Evolutionary conservation across 2,329 filamentous ascomycete species (phyloP).

Genomic region (Monilinia vaccinii-corymbosi): DNA sequence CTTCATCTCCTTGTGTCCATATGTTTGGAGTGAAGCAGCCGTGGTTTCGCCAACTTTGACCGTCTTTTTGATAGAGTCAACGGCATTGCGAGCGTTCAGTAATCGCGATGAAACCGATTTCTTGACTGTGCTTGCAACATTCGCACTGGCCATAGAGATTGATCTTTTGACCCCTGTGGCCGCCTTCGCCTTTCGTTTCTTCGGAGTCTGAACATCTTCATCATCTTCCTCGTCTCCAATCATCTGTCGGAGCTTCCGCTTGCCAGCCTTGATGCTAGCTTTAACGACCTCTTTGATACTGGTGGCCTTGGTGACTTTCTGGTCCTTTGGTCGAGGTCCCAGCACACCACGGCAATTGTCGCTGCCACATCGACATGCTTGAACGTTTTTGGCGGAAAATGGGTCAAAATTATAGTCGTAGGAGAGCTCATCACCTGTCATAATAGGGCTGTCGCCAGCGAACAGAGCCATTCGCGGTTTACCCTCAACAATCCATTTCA

Average conservation of each 20-base stretch:
- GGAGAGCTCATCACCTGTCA: slow-evolving; percentile 90
- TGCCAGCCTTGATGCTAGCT: slow-evolving; percentile 38
- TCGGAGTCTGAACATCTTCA: slow-evolving; percentile 24
- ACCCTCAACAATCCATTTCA: slow-evolving; percentile 91
- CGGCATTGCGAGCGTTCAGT: slow-evolving; percentile 17
- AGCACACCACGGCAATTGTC: slow-evolving; percentile 55
- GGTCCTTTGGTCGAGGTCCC: slow-evolving; percentile 50
- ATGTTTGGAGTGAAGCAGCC: slow-evolving; percentile 21
- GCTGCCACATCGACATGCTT: slow-evolving; percentile 55
- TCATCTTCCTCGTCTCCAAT: slow-evolving; percentile 31
- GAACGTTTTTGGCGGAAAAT: slow-evolving; percentile 59
- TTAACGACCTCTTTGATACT: slow-evolving; percentile 30
- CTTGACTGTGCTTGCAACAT: slow-evolving; percentile 33
- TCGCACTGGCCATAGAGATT: slow-evolving; percentile 28
- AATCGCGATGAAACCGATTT: slow-evolving; percentile 29
- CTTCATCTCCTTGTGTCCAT: slow-evolving; percentile 20
- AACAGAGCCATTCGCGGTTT: slow-evolving; percentile 96
- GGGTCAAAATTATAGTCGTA: slow-evolving; percentile 80
- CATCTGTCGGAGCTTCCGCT: slow-evolving; percentile 48
- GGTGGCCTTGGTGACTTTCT: slow-evolving; percentile 39
- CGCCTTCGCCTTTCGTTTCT: slow-evolving; percentile 41
- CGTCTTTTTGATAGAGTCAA: slow-evolving; percentile 14
- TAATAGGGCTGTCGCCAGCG: slow-evolving; percentile 79
- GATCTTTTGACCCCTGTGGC: slow-evolving; percentile 31
- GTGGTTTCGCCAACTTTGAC: slow-evolving; percentile 17